These are phyloP conservation scores for Lenzites betulinus DNA, from an alignment of 768 basidiomycete genomes.

Conservation along the genomic window DNA sequence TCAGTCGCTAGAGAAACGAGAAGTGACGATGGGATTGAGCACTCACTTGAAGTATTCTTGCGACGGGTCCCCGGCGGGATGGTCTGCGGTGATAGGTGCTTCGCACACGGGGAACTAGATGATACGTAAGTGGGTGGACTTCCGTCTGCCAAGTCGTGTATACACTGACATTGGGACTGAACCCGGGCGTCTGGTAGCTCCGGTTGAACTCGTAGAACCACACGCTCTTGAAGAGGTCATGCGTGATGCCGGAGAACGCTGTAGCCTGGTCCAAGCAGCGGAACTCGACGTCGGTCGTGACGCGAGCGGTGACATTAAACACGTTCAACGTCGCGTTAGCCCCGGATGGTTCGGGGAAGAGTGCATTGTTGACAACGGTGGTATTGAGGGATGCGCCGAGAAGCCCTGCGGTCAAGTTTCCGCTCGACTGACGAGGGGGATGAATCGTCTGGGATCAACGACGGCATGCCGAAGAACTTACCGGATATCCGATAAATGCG, in stretches of 20 bases:
- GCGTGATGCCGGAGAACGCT: slow-evolving; percentile 42
- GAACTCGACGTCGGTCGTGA: slow-evolving; percentile 49
- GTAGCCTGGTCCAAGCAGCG: slow-evolving; percentile 53
- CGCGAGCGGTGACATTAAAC: slow-evolving; percentile 48
- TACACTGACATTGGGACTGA: slow-evolving; percentile 38
- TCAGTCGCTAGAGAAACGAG: background rate
- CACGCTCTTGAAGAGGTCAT: slow-evolving; percentile 44
- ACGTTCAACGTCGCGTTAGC: slow-evolving; percentile 41
- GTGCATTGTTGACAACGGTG: slow-evolving; percentile 24
- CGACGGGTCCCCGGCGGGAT: slow-evolving; percentile 49
- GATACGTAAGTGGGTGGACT: no score
- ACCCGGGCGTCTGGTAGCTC: slow-evolving; percentile 43
- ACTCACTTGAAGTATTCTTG: slow-evolving; percentile 48
- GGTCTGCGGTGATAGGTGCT: slow-evolving; percentile 42
- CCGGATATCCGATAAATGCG: slow-evolving; percentile 45
- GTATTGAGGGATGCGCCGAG: slow-evolving; percentile 27
- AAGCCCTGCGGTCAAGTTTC: slow-evolving; percentile 26
- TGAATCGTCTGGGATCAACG: background rate
- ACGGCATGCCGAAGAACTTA: background rate
- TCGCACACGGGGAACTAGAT: slow-evolving; percentile 41
- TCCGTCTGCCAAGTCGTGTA: background rate
- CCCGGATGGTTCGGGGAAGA: slow-evolving; percentile 44
- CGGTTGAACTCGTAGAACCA: slow-evolving; percentile 52
- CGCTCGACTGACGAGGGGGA: slow-evolving; percentile 10
- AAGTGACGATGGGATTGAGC: background rate